Conservation (phyloP, 1,139 yeast species). For the Groenewaldozyma sp. region DNA sequence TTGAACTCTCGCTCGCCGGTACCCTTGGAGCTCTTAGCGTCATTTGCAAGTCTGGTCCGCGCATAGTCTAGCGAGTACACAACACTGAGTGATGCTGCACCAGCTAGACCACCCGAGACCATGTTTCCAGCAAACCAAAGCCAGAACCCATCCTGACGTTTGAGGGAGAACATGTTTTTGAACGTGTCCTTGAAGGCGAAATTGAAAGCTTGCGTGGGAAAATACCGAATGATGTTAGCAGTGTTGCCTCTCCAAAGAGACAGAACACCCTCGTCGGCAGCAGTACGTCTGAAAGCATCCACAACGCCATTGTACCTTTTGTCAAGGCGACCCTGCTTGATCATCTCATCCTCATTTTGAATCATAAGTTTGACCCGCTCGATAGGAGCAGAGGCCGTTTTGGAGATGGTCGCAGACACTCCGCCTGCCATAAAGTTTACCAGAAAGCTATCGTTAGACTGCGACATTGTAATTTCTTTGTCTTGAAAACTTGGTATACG, state of each 20-base stretch:
- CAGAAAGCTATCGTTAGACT: constrained; percentile 33
- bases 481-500: constrained; percentile 2
- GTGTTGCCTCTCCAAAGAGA: constrained; percentile 81
- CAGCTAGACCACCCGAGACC: constrained; percentile 76
- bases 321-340: constrained; percentile 67
- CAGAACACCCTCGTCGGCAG: constrained; percentile 57
- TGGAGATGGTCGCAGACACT: constrained; percentile 74
- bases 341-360: constrained; percentile 76
- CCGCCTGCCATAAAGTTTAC: constrained; percentile 66
- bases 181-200: constrained; percentile 8
- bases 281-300: constrained; percentile 65
- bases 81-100: constrained; percentile 62
- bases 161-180: constrained; percentile 49
- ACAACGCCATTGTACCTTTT: constrained; percentile 54
- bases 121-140: constrained; percentile 67
- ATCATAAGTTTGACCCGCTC: constrained; percentile 71
- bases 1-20: constrained; percentile 67
- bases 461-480: no score
- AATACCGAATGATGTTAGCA: constrained; percentile 71
- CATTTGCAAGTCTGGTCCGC: constrained; percentile 76
- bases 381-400: constrained; percentile 77
- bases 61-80: constrained; percentile 76
- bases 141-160: constrained; percentile 57
- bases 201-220: constrained; percentile 36
- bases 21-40: constrained; percentile 60